Conservation (phyloP, 73 alveolate species). For the Tetrahymena thermophila region DNA sequence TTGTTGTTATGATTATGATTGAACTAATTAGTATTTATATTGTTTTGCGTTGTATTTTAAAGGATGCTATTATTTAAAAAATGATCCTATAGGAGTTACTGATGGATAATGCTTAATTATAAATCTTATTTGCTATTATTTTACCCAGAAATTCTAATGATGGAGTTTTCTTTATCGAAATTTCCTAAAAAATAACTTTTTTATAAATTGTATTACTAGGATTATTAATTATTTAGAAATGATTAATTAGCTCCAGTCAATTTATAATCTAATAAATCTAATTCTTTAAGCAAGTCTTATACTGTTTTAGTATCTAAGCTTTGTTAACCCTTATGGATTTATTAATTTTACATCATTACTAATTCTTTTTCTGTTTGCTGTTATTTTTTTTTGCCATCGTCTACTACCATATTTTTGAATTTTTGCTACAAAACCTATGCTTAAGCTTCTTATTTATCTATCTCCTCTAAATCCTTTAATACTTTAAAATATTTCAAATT, state of each 20-base stretch:
- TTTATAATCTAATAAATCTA: background rate
- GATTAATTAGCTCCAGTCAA: background rate
- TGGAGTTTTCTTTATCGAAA: background rate
- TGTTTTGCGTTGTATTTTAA: background rate
- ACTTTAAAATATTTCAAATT: background rate
- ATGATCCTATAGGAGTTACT: background rate
- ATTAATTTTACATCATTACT: background rate
- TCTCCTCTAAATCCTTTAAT: background rate
- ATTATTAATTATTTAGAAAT: background rate
- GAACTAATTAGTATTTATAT: background rate
- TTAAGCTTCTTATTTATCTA: background rate
- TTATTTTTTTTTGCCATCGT: background rate
- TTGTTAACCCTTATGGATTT: background rate
- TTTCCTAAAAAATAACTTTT: background rate
- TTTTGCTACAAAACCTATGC: background rate
- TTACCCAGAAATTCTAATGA: background rate
- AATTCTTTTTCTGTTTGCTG: background rate
- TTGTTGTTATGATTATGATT: background rate
- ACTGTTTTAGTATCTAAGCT: background rate
- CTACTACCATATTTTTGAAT: background rate
- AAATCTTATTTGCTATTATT: background rate
- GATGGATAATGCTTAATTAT: background rate
- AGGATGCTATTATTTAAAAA: background rate
- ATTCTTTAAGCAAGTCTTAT: background rate
- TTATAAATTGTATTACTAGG: background rate